Percentiles rank a stretch among this genome's conserved stretches.
Evolutionary conservation across 78 protist genomes (phyloP).

Genomic region (Dictyostelium capitatum): DNA sequence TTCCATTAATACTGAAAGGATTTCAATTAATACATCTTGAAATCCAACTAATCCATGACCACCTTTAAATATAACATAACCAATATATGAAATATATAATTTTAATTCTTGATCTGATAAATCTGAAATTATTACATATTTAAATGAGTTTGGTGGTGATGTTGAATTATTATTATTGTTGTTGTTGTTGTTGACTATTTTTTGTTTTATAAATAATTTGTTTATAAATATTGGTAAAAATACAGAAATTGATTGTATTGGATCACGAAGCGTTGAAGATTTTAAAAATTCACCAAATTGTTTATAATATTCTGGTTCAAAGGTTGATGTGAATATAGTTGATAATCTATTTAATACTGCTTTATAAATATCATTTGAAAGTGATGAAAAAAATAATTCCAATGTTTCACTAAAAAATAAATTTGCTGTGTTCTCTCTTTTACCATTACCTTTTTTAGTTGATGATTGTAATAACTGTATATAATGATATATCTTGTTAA

Average conservation of each 20-base stretch:
- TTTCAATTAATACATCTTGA: slow-evolving; percentile 11
- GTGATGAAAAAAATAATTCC: slow-evolving; percentile 41
- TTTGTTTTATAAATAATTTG: slow-evolving; percentile 7
- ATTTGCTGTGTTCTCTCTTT: slow-evolving; percentile 54
- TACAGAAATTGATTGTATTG: slow-evolving; percentile 15
- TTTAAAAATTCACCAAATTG: slow-evolving; percentile 34
- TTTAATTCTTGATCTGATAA: slow-evolving; percentile 56
- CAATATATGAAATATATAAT: slow-evolving; percentile 49
- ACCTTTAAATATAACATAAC: slow-evolving; percentile 48
- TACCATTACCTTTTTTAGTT: slow-evolving; percentile 18
- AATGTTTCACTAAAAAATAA: slow-evolving; percentile 33
- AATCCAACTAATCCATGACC: slow-evolving; percentile 17
- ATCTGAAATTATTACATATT: background rate
- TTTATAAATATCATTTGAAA: slow-evolving; percentile 49
- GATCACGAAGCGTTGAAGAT: slow-evolving; percentile 40
- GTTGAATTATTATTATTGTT: background rate
- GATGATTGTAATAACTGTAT: slow-evolving; percentile 21
- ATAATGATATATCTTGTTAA: too few species aligned
- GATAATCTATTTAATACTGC: slow-evolving; percentile 29
- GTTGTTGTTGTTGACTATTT: background rate
- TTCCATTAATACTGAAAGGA: slow-evolving; percentile 21
- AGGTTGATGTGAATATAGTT: slow-evolving; percentile 14
- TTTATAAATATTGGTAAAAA: slow-evolving; percentile 44
- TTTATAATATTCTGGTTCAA: slow-evolving; percentile 76
- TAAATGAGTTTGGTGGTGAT: background rate